A percentile compares a stretch with the other conserved stretches of the same genome.
These are phyloP conservation scores for Dothistroma pini DNA, from an alignment of 2,329 filamentous ascomycete species.

Conservation along the genomic window DNA sequence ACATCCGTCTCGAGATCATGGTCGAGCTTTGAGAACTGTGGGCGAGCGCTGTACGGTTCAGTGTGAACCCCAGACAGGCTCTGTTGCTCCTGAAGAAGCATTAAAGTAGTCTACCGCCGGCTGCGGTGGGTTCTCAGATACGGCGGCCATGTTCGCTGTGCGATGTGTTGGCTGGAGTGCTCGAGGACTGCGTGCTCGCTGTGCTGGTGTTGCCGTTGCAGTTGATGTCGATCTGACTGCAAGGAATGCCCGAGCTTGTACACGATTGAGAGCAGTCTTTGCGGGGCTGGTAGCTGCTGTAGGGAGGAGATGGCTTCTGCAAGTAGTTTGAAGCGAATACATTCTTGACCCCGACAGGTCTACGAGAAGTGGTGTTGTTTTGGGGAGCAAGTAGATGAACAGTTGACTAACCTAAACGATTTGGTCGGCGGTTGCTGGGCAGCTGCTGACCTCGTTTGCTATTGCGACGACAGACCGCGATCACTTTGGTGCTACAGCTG, in stretches of 20 bases:
- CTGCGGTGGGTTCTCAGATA: constrained; percentile 14
- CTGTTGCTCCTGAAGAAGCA: constrained; percentile 49
- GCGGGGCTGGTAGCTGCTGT: neutral
- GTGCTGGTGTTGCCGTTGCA: neutral
- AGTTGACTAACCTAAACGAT: neutral
- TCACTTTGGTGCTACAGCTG: neutral
- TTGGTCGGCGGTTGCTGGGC: neutral
- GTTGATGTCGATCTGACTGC: neutral
- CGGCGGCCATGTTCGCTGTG: constrained; percentile 16
- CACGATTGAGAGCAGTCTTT: neutral
- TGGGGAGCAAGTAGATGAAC: neutral
- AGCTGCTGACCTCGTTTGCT: neutral
- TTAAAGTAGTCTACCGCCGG: constrained; percentile 34
- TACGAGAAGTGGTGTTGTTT: neutral
- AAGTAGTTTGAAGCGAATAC: neutral
- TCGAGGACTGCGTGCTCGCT: neutral
- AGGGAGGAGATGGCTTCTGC: neutral
- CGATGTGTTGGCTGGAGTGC: neutral
- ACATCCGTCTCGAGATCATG: constrained; percentile 48
- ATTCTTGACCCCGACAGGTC: neutral
- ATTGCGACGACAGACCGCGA: neutral
- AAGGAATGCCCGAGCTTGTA: neutral
- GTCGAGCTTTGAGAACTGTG: constrained; percentile 43
- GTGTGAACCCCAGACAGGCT: constrained; percentile 55
- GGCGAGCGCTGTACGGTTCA: constrained; percentile 45